Evolutionary conservation across 2,329 filamentous ascomycete genomes (phyloP), one percentile per base, ranked within the genome.

Genomic region (Diaporthe amygdali): DNA sequence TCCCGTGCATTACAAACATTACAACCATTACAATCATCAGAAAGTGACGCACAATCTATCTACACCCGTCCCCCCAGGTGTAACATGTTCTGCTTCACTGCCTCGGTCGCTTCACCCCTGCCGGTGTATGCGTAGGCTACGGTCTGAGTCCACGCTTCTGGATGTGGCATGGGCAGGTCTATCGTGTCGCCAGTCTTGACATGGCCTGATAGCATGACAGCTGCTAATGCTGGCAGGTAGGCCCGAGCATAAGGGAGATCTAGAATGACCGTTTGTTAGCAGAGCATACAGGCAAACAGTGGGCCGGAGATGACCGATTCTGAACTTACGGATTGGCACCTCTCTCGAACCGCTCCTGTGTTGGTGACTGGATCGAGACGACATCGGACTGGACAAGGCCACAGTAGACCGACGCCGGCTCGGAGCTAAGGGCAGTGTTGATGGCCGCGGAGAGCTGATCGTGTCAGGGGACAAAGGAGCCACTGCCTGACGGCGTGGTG

Each of bases 131-230:
- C 81, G 74, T 88, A 87, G 5, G 81, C 79, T n/a, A 89, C 80
- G 0, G 89, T 90, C 68, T 87, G 84, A 2, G 78, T 76, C 89
- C 89, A 92, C 9, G 82, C 85, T 64, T 85, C 84, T 1, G 89
- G 89, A 70, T 86, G 82, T 1, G 89, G 89, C 68, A 92, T 74
- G 0, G 89, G 89, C 12, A 91, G 80, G 73, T 91, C 88, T 66
- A 92, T 82, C 2, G 82, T 80, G 74, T 91, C 89, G 34, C 87
- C 85, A 30, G 82, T 81, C 17, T 80, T 79, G 27, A 91, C 82
- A 74, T 87, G 82, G 5, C 86, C 84, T 0, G 87, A 90, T 41
- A 87, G 80, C 74, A 92, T 85, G 56, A 91, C 79, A 2, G 86
- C 83, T 0, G 85, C 88, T 7, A 91, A 79, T 0, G 88, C 84